Percentiles rank a stretch among this genome's conserved stretches.
These are phyloP conservation scores for Aspergillus conjunctus DNA, from an alignment of 495 filamentous ascomycete species.

Conservation along the genomic window DNA sequence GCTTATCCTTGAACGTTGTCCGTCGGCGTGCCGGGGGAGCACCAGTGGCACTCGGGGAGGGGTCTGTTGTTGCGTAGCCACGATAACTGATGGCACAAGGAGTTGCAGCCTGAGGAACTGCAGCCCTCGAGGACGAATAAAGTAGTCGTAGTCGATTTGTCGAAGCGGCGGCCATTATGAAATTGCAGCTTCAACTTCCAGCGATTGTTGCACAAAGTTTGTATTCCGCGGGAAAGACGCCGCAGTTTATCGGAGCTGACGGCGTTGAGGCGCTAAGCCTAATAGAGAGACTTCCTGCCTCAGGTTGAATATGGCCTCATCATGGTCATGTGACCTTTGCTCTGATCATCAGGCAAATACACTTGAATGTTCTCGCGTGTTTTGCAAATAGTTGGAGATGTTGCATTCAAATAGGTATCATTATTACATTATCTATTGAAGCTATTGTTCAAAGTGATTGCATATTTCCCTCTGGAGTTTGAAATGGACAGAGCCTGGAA, in stretches of 20 bases:
- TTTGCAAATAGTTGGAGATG: not conserved
- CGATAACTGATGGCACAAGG: constrained; percentile 29
- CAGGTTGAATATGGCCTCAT: not conserved
- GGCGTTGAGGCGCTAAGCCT: constrained; percentile 8
- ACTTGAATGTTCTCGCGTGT: not conserved
- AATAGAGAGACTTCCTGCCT: constrained; percentile 13
- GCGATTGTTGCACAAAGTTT: constrained; percentile 25
- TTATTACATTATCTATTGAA: constrained; percentile 11
- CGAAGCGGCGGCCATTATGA: constrained; percentile 42
- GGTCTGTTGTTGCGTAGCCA: constrained; percentile 47
- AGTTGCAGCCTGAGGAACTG: constrained; percentile 21
- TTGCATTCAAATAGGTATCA: constrained; percentile 17
- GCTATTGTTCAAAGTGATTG: constrained; percentile 13
- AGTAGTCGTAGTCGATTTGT: constrained; percentile 41
- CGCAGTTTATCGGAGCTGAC: constrained; percentile 14
- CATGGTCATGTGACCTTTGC: not conserved
- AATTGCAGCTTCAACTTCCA: constrained; percentile 5
- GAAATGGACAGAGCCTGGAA: constrained; percentile 6
- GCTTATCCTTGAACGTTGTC: constrained; percentile 76
- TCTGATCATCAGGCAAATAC: not conserved
- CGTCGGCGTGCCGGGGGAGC: constrained; percentile 40
- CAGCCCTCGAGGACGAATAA: constrained; percentile 33
- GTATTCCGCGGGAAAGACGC: constrained; percentile 33
- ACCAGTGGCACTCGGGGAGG: constrained; percentile 39
- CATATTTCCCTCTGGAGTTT: constrained; percentile 18